Evolutionary conservation across 345 rosid genomes (phyloP).

Genomic region (Isatis tinctoria): DNA sequence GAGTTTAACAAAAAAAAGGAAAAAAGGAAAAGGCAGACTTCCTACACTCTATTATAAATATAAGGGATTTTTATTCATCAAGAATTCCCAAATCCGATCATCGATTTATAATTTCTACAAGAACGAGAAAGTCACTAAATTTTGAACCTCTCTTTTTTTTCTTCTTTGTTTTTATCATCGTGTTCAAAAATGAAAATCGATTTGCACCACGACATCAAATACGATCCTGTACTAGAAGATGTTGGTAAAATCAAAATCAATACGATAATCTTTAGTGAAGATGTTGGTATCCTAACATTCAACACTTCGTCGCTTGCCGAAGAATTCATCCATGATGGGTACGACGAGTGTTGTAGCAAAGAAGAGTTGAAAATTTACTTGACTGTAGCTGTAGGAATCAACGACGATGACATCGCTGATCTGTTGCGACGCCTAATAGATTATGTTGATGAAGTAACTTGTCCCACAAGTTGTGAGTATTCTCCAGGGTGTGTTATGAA

Average conservation of each 20-base stretch:
- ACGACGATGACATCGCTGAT: not conserved
- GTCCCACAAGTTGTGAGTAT: not conserved
- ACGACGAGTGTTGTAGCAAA: not conserved
- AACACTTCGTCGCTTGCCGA: not conserved
- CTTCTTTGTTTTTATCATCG: not conserved
- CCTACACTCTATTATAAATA: no score
- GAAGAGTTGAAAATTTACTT: not conserved
- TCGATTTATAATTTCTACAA: no score
- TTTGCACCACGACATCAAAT: not conserved
- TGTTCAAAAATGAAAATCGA: not conserved
- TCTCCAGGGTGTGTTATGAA: not conserved
- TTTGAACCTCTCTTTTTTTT: no score
- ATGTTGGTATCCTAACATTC: not conserved
- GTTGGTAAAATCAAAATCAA: not conserved
- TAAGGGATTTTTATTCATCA: no score
- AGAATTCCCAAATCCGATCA: no score
- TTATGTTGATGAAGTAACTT: not conserved
- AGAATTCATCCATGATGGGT: not conserved
- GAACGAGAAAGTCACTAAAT: no score
- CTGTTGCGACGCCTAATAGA: not conserved
- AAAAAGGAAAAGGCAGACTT: no score
- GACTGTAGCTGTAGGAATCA: not conserved
- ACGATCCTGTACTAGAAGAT: not conserved
- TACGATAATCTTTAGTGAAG: not conserved
- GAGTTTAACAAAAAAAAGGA: no score